These are phyloP conservation scores for Colletotrichum agaves DNA, from an alignment of 2,329 filamentous ascomycete species.

Conservation along the genomic window DNA sequence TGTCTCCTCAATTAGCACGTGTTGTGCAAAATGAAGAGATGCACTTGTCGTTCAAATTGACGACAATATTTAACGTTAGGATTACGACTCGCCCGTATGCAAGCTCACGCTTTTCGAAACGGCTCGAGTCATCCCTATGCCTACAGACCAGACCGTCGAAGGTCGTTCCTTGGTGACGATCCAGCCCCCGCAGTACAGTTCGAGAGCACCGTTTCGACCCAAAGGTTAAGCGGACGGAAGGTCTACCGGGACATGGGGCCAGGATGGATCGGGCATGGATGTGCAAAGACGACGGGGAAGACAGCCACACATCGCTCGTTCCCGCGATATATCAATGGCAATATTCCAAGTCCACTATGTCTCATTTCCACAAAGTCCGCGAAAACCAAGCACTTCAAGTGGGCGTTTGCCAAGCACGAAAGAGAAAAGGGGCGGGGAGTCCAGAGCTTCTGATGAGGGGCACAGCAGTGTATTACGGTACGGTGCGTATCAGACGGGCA, in stretches of 20 bases:
- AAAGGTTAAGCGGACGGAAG: slow-evolving; percentile 30
- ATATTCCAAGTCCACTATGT: slow-evolving; percentile 6
- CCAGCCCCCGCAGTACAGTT: slow-evolving; percentile 20
- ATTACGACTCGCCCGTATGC: slow-evolving; percentile 20
- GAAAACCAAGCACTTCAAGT: slow-evolving; percentile 22
- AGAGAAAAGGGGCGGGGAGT: slow-evolving; percentile 12
- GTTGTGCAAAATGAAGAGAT: slow-evolving; percentile 17
- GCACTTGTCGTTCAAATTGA: slow-evolving; percentile 23
- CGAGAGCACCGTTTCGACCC: slow-evolving; percentile 30
- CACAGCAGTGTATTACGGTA: background rate
- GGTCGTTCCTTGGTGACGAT: slow-evolving; percentile 27
- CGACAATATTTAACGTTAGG: slow-evolving; percentile 30
- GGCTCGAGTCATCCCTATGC: slow-evolving; percentile 34
- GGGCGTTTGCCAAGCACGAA: slow-evolving; percentile 24
- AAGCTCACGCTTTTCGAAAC: slow-evolving; percentile 29
- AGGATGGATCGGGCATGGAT: slow-evolving; percentile 22
- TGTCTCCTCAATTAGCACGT: slow-evolving; percentile 2
- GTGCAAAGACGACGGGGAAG: slow-evolving; percentile 9
- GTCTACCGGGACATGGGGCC: slow-evolving; percentile 27
- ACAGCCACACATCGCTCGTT: slow-evolving; percentile 5
- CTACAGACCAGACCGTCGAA: slow-evolving; percentile 21
- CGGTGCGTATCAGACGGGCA: slow-evolving; percentile 10
- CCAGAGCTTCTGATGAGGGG: slow-evolving; percentile 16
- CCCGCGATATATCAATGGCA: slow-evolving; percentile 7
- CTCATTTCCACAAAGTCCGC: slow-evolving; percentile 12